Evolutionary conservation across 257 asterid species (phyloP), one percentile per base, ranked within the genome.

Genomic region (Scutellaria minor): DNA sequence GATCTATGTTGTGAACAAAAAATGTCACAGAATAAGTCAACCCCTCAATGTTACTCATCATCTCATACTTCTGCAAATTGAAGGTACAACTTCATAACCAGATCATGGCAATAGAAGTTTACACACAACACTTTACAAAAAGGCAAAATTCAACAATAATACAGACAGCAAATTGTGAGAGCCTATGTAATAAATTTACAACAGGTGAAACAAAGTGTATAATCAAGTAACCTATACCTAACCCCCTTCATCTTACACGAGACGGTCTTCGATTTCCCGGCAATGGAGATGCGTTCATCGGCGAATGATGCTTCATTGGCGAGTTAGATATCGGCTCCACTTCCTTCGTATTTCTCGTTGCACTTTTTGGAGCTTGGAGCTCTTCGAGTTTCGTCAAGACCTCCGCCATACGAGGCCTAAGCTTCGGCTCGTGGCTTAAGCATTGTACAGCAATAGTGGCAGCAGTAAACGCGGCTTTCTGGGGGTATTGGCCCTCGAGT

Each of bases 231-330:
- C 56, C 52, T 41, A 53, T 11, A 73, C 35, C 39, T 50, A 24
- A 48, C 39, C 50, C 15, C 54, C 73, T 72, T 90, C 85, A 89
- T 69, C 85, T 72, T 15, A 65, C 82, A 5, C 86, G 83, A 0
- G 89, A 79, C 7, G 90, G 65, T 78, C 83, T 86, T 40, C 85
- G 82, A 37, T 63, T 78, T 0, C 84, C 73, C 11, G 89, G 90
- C 77, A 79, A 59, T 2, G 93, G 91, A 6, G 96, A 91, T 6
- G 85, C 52, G n/a, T 42, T 53, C 57, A 51, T 63, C 3, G 77
- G 77, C 11, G 77, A 64, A n/a, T 24, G 77, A 41, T 73, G 77
- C 2, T 73, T 62, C 77, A 12, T 2, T 5, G 65, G 77, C 64
- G 56, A n/a, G 39, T 42, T 53, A 11, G 65, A n/a, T 9, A 73